These are phyloP conservation scores for Aegilops sharonensis DNA, from an alignment of 176 grass and related monocot genomes.

Conservation along the genomic window DNA sequence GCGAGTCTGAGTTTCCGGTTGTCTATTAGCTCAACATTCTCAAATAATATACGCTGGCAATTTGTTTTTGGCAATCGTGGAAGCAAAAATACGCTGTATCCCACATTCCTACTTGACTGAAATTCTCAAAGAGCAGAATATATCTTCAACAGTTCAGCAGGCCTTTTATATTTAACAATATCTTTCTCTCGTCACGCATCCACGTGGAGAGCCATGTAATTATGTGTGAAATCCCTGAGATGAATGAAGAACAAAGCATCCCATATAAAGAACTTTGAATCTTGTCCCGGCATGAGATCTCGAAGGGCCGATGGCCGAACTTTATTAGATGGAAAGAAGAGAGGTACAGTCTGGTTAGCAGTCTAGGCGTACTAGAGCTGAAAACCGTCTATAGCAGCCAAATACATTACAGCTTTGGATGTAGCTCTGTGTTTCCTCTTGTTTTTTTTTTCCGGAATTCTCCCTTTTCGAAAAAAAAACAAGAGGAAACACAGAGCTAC, in stretches of 20 bases:
- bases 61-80: neutral
- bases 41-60: too few relatives aligned
- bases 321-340: too few relatives aligned
- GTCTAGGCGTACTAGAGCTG: too few relatives aligned
- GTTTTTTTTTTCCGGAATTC: too few relatives aligned
- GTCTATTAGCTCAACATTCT: neutral
- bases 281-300: neutral
- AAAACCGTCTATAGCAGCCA: too few relatives aligned
- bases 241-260: neutral
- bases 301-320: too few relatives aligned
- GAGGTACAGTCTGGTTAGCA: too few relatives aligned
- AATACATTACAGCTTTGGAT: too few relatives aligned
- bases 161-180: neutral
- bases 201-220: neutral
- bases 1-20: neutral
- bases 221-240: neutral
- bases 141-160: neutral
- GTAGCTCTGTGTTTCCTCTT: too few relatives aligned
- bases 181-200: neutral
- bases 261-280: neutral
- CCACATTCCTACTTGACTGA: too few relatives aligned
- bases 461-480: too few relatives aligned
- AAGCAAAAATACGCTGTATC: neutral
- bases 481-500: too few relatives aligned
- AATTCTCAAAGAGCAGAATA: neutral